phyloP scores from a whole-genome alignment of 257 asterid species.

The Datura wrightii region DNA sequence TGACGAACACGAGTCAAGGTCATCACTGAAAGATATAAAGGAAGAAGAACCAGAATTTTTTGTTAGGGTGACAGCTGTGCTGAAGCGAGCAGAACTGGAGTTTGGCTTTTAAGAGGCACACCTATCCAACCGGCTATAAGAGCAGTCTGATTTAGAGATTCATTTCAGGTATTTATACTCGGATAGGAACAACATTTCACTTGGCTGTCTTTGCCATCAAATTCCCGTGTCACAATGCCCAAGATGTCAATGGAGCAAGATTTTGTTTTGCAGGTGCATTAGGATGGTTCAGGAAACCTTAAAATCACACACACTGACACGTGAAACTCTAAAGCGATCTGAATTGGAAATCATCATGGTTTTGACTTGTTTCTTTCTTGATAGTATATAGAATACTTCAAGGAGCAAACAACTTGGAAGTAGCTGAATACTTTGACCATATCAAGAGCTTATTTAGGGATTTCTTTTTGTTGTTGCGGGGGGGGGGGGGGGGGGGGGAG shows the following conservation, averaged over 20 bases:
- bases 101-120: conserved; percentile 49
- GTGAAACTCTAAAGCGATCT: not conserved
- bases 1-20: conserved; percentile 85
- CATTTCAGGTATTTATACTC: conserved; percentile 5
- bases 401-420: conserved; percentile 22
- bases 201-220: not conserved
- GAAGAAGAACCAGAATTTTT: conserved; percentile 76
- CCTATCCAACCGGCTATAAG: not conserved
- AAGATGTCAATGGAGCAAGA: not conserved
- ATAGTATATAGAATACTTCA: not conserved
- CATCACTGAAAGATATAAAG: conserved; percentile 75
- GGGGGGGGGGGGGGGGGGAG: not conserved
- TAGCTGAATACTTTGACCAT: conserved; percentile 25
- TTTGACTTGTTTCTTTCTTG: not conserved
- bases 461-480: not conserved
- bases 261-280: not conserved
- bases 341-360: conserved; percentile 18
- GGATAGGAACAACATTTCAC: not conserved
- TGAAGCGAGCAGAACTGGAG: conserved; percentile 79
- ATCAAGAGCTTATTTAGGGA: conserved; percentile 17
- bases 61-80: conserved; percentile 68
- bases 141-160: conserved; percentile 11
- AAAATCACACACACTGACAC: not conserved
- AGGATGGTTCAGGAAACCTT: conserved; percentile 14
- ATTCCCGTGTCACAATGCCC: not conserved